A percentile compares a stretch with the other conserved stretches of the same genome.
These are phyloP conservation scores for Limnanthes douglasii DNA, from an alignment of 345 rosid genomes.

Conservation along the genomic window DNA sequence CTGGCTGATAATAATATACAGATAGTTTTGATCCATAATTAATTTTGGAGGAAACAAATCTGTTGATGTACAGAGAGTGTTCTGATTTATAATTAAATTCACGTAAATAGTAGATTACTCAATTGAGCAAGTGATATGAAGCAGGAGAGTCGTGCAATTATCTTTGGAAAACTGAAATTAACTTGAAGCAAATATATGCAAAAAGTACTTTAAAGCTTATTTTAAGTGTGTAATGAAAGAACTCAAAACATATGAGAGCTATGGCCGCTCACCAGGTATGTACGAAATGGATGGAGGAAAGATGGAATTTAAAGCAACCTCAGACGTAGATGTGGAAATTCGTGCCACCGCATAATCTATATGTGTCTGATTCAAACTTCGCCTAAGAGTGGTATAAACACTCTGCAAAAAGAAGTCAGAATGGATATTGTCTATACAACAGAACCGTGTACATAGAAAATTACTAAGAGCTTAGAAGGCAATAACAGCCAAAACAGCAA, in stretches of 20 bases:
- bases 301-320: constrained; percentile 9
- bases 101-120: neutral
- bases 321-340: constrained; percentile 9
- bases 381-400: constrained; percentile 18
- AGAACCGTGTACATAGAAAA: neutral
- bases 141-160: constrained; percentile 3
- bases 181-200: neutral
- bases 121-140: neutral
- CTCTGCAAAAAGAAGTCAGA: constrained; percentile 20
- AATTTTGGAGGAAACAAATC: too few relatives aligned
- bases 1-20: neutral
- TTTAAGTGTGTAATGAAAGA: neutral
- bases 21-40: neutral
- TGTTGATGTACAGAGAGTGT: too few relatives aligned
- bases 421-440: neutral
- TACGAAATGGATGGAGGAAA: constrained; percentile 12
- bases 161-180: constrained; percentile 13
- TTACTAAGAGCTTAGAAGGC: neutral
- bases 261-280: constrained; percentile 20
- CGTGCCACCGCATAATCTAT: constrained; percentile 11
- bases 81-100: too few relatives aligned
- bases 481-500: neutral
- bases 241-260: neutral
- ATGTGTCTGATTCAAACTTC: constrained; percentile 20
- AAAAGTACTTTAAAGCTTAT: neutral